These are phyloP conservation scores for Dentiscutata heterogama DNA, from an alignment of 371 early-diverging fungal genomes.

Conservation along the genomic window DNA sequence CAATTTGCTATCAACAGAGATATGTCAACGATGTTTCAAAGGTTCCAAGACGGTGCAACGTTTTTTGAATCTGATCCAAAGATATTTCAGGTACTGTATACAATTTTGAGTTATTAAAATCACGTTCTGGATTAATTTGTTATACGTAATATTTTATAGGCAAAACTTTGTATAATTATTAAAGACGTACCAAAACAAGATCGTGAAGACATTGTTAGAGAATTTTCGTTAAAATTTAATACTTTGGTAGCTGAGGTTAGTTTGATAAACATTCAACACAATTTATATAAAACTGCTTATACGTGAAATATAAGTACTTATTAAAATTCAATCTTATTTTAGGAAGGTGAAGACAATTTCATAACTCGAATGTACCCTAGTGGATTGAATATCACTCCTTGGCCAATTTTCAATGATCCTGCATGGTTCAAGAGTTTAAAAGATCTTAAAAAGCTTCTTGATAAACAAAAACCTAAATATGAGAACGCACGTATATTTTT, in stretches of 20 bases:
- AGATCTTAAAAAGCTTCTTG: slow-evolving; percentile 34
- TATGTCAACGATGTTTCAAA: slow-evolving; percentile 42
- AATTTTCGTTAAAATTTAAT: slow-evolving; percentile 4
- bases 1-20: slow-evolving; percentile 41
- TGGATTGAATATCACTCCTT: slow-evolving; percentile 26
- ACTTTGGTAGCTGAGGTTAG: not conserved
- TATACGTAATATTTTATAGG: slow-evolving; percentile 16
- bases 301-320: not conserved
- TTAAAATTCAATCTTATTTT: not conserved
- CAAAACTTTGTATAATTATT: slow-evolving; percentile 41
- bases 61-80: slow-evolving; percentile 24
- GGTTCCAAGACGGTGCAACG: slow-evolving; percentile 39
- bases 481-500: slow-evolving; percentile 35
- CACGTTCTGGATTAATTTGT: no score
- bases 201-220: slow-evolving; percentile 2
- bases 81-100: slow-evolving; percentile 24
- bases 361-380: slow-evolving; percentile 33
- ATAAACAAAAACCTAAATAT: slow-evolving; percentile 32
- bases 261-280: no score
- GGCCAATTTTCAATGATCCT: slow-evolving; percentile 40
- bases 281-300: no score
- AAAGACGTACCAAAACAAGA: slow-evolving; percentile 35
- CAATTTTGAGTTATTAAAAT: no score
- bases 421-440: slow-evolving; percentile 40
- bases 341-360: slow-evolving; percentile 39